Evolutionary conservation across 331 rosid species (phyloP).

Genomic region (Erythrophleum ivorense): DNA sequence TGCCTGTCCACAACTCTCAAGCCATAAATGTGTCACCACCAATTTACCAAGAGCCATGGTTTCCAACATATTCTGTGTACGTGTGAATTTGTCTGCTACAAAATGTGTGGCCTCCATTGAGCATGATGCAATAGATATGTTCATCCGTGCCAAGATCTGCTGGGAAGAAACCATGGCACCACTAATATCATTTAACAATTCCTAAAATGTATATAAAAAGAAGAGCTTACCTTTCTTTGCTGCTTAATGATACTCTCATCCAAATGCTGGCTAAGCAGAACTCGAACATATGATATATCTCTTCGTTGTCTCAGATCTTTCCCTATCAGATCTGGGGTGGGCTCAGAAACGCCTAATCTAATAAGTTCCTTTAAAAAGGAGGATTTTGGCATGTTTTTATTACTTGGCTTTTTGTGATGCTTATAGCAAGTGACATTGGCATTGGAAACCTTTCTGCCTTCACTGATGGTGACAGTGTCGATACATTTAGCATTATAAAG

Average conservation of each 20-base stretch:
- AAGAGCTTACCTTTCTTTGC: slow-evolving; percentile 70
- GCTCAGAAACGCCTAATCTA: slow-evolving; percentile 53
- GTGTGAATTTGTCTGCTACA: slow-evolving; percentile 72
- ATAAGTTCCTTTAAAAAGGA: slow-evolving; percentile 58
- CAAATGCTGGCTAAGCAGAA: slow-evolving; percentile 78
- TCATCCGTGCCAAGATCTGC: slow-evolving; percentile 60
- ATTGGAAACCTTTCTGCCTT: slow-evolving; percentile 39
- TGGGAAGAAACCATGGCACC: slow-evolving; percentile 37
- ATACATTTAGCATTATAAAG: slow-evolving; percentile 31
- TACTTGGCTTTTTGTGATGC: slow-evolving; percentile 43
- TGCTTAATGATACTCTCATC: slow-evolving; percentile 59
- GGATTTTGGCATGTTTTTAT: slow-evolving; percentile 53
- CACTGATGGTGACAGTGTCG: slow-evolving; percentile 27
- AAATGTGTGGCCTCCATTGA: slow-evolving; percentile 77
- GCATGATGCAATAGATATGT: slow-evolving; percentile 59
- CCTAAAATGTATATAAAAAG: slow-evolving; percentile 23
- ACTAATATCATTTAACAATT: slow-evolving; percentile 30
- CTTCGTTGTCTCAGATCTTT: slow-evolving; percentile 65
- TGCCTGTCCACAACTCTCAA: slow-evolving; percentile 72
- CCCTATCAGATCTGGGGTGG: slow-evolving; percentile 33
- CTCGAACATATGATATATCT: slow-evolving; percentile 56
- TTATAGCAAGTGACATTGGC: slow-evolving; percentile 33
- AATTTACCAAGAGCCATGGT: slow-evolving; percentile 77
- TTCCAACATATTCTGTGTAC: slow-evolving; percentile 87
- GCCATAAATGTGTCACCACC: slow-evolving; percentile 81